phyloP scores from a whole-genome alignment of 768 basidiomycete species.

The Naganishia randhawae region DNA sequence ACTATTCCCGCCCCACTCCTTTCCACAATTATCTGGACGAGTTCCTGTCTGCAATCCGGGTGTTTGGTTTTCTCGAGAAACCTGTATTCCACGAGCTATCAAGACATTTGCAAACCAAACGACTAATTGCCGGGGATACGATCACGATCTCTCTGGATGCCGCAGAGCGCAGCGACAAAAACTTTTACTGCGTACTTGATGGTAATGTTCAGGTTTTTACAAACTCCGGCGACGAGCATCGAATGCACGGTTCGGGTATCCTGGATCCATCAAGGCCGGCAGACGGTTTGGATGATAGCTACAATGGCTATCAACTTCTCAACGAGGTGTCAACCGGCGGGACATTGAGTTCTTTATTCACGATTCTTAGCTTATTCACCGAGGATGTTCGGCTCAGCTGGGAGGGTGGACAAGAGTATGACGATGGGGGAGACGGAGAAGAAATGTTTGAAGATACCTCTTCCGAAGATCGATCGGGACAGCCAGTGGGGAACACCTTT shows the following conservation, averaged over 20 bases:
- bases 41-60: constrained; percentile 89
- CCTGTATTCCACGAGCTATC: constrained; percentile 98
- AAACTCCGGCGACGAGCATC: not conserved
- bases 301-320: constrained; percentile 91
- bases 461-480: not conserved
- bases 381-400: constrained; percentile 70
- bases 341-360: constrained; percentile 91
- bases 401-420: constrained; percentile 58
- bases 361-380: constrained; percentile 92
- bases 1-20: constrained; percentile 60
- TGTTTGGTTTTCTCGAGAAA: constrained; percentile 97
- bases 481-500: not conserved
- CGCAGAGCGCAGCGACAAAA: constrained; percentile 56
- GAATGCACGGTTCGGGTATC: constrained; percentile 61
- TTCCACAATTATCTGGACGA: constrained; percentile 98
- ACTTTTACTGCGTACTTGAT: constrained; percentile 97
- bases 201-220: constrained; percentile 87
- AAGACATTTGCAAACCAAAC: constrained; percentile 86
- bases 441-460: constrained; percentile 2
- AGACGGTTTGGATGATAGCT: constrained; percentile 40
- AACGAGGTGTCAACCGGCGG: constrained; percentile 96
- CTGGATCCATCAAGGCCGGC: constrained; percentile 48
- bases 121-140: constrained; percentile 93
- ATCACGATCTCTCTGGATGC: constrained; percentile 77
- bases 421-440: constrained; percentile 21